Conservation (phyloP, 768 basidiomycete species). For the Terana coerulea region DNA sequence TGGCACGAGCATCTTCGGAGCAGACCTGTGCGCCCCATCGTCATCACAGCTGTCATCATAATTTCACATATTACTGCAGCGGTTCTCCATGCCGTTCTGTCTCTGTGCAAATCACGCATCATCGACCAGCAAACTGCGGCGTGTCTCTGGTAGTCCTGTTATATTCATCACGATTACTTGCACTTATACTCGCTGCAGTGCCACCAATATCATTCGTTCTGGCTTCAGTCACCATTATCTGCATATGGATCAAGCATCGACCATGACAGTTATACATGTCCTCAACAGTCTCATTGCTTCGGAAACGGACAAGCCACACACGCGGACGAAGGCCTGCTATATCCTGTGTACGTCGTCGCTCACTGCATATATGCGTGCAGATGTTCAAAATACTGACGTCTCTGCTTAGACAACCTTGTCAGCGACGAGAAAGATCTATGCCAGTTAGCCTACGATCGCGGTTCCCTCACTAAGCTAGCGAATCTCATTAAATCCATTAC, state of each 20-base stretch:
- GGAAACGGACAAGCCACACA: constrained; percentile 36
- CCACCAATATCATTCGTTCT: constrained; percentile 60
- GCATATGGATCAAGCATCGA: constrained; percentile 40
- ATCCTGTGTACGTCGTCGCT: no score
- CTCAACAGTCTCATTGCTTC: constrained; percentile 56
- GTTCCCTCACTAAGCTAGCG: constrained; percentile 55
- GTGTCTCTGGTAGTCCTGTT: constrained; percentile 52
- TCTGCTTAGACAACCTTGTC: constrained; percentile 56
- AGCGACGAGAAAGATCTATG: constrained; percentile 67
- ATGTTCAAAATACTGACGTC: neutral
- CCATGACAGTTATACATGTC: constrained; percentile 65
- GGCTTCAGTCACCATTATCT: constrained; percentile 29
- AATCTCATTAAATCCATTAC: constrained; percentile 51
- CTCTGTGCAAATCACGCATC: constrained; percentile 53
- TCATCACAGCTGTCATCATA: constrained; percentile 9
- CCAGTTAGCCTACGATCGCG: constrained; percentile 65
- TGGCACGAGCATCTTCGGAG: constrained; percentile 43
- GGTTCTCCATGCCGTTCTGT: constrained; percentile 41
- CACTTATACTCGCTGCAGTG: constrained; percentile 32
- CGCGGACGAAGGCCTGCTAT: constrained; percentile 68
- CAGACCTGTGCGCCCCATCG: constrained; percentile 31
- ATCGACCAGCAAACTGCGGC: constrained; percentile 67
- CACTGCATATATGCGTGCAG: constrained; percentile 24
- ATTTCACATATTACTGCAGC: constrained; percentile 21
- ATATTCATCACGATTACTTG: neutral